These are phyloP conservation scores for Saxophila tyrrhenica DNA, from an alignment of 495 filamentous ascomycete species.

Conservation along the genomic window DNA sequence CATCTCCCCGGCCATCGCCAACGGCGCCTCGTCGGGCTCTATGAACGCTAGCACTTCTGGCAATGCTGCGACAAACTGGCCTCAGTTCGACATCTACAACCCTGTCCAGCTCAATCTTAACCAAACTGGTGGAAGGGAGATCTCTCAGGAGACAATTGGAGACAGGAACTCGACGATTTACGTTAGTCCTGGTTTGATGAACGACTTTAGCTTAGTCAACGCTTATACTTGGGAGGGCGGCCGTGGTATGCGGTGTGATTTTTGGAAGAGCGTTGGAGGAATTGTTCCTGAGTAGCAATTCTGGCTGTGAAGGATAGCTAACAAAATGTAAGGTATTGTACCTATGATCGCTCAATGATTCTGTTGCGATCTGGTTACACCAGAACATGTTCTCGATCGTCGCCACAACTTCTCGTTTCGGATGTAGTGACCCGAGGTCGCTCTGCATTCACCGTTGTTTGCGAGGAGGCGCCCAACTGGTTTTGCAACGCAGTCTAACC, in stretches of 20 bases:
- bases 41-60: neutral
- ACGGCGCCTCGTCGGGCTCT: slow-evolving; percentile 10
- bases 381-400: neutral
- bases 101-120: slow-evolving; percentile 43
- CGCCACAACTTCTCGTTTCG: neutral
- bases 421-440: neutral
- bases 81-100: slow-evolving; percentile 24
- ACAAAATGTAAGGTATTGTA: too few relatives aligned
- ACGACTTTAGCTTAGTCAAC: slow-evolving; percentile 14
- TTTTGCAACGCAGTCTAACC: too few relatives aligned
- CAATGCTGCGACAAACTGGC: slow-evolving; percentile 20
- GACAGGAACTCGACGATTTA: slow-evolving; percentile 2
- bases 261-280: slow-evolving; percentile 15
- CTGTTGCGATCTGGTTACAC: too few relatives aligned
- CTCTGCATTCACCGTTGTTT: too few relatives aligned
- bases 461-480: too few relatives aligned
- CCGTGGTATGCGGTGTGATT: slow-evolving; percentile 18
- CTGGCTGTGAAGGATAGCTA: neutral
- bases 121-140: slow-evolving; percentile 36
- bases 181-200: slow-evolving; percentile 3
- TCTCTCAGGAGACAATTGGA: neutral
- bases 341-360: too few relatives aligned
- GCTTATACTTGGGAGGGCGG: slow-evolving; percentile 23
- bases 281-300: slow-evolving; percentile 16
- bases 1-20: slow-evolving; percentile 36